A percentile compares a stretch with the other conserved stretches of the same genome.
Evolutionary conservation across 1,284 basidiomycete genomes (phyloP).

Genomic region (Naganishia liquefaciens): DNA sequence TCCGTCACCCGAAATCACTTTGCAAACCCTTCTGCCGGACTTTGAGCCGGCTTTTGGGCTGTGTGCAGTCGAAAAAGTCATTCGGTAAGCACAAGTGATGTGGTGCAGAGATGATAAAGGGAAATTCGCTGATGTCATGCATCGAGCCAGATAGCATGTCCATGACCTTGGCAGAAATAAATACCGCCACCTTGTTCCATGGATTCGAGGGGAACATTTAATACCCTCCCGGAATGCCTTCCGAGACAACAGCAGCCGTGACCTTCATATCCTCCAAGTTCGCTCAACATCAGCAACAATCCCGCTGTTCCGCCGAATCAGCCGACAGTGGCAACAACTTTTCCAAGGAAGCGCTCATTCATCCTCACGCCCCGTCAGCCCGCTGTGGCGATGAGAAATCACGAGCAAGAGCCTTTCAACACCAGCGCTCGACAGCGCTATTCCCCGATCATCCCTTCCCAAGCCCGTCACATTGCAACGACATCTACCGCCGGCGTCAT

Average conservation of each 20-base stretch:
- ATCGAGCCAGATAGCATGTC: not conserved
- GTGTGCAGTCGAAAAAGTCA: not conserved
- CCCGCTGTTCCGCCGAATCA: too few relatives aligned
- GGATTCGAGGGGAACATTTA: not conserved
- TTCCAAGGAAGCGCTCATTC: too few relatives aligned
- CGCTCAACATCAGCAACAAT: too few relatives aligned
- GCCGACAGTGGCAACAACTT: too few relatives aligned
- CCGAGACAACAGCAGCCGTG: too few relatives aligned
- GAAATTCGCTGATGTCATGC: conserved; percentile 17
- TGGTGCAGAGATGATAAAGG: conserved; percentile 15
- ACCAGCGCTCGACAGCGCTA: conserved; percentile 7
- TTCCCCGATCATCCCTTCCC: conserved; percentile 3
- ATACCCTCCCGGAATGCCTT: too few relatives aligned
- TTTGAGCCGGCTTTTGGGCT: conserved; percentile 14
- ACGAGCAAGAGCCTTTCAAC: not conserved
- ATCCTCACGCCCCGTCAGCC: not conserved
- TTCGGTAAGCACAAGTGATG: conserved; percentile 6
- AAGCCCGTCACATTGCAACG: not conserved
- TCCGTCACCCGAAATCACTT: conserved; percentile 19
- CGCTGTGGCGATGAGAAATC: not conserved
- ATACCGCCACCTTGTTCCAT: not conserved
- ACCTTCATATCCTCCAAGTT: too few relatives aligned
- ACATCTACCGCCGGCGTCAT: not conserved
- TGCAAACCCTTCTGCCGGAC: conserved; percentile 25
- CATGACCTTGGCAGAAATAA: not conserved